Base-by-base conservation (phyloP, 1,284 basidiomycete genomes). In the Coniferiporia sulphurascens region DNA sequence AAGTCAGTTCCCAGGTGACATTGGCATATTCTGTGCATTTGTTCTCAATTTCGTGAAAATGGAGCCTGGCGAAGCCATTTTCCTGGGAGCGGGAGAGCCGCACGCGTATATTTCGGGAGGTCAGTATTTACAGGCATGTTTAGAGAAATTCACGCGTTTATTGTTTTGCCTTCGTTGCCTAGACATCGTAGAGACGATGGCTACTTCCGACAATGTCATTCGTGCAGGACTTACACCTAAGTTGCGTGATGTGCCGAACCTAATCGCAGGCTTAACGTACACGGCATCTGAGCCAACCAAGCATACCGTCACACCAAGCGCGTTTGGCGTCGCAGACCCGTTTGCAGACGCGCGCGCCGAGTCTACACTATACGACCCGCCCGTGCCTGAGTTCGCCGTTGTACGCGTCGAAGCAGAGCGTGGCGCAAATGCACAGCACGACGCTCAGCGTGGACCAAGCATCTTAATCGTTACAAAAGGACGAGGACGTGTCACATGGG, bases 131-230 rank as follows among this genome's bases (percentile, higher is more conserved):
- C 57, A 46, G 22, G 56, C 21, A 41, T 43, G 34, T 46, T 17
- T 53, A 32, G 21, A 49, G 50, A 55, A 46, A n/a, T 9, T n/a
- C 15, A n/a, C 17, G 21, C 8, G 43, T 59, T 48, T 43, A 17
- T 43, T 36, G 32, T 49, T 27, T 5, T 55, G 46, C 2, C 34
- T 44, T 22, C 21, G 6, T 9, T 41, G 15, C 8, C 32, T 69
- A 96, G 95, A 98, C 71, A 95, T 95, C 72, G 91, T 97, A 71
- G 95, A 98, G 71, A 95, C 93, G 76, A 98, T 97, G 95, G 95
- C 95, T 27, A 95, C 94, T 58, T 96, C 93, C 1, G 96, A 99
- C 77, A 99, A 99, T 72, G 97, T 99, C 70, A 97, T 99, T 60
- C 91, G 97, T 51, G 97, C 97, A 1, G 97, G 97, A 17, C 85